phyloP scores from a whole-genome alignment of 176 grass and related monocot genomes.

The Urochloa ruziziensis region DNA sequence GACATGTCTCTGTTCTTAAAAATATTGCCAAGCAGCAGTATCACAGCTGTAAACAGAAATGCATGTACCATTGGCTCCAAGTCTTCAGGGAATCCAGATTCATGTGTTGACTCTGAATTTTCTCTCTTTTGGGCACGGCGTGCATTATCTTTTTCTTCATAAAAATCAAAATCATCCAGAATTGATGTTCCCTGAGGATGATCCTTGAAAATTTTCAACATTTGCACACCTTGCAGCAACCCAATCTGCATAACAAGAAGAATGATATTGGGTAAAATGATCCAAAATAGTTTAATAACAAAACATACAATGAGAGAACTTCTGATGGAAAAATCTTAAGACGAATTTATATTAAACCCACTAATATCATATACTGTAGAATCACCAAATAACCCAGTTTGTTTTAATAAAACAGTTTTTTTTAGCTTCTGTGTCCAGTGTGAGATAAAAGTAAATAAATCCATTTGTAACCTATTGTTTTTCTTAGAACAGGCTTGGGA shows the following conservation, averaged over 20 bases:
- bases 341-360: not conserved
- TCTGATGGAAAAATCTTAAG: not conserved
- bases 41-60: not conserved
- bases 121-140: slow-evolving; percentile 28
- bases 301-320: not conserved
- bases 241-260: slow-evolving; percentile 51
- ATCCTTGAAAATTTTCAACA: slow-evolving; percentile 72
- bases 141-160: slow-evolving; percentile 50
- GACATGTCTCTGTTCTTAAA: not conserved
- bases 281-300: not conserved
- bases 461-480: slow-evolving; percentile 1
- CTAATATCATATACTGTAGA: not conserved
- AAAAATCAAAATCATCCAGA: slow-evolving; percentile 70
- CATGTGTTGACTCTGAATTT: slow-evolving; percentile 16
- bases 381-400: not conserved
- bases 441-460: not conserved
- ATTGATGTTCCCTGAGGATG: slow-evolving; percentile 44
- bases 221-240: slow-evolving; percentile 70
- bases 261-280: not conserved
- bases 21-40: not conserved
- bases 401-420: not conserved
- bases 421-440: not conserved
- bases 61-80: slow-evolving; percentile 37
- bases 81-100: slow-evolving; percentile 18
- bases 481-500: not conserved